Evolutionary conservation across 192 early-diverging fungal genomes (phyloP).

Genomic region (Coemansia sp.): DNA sequence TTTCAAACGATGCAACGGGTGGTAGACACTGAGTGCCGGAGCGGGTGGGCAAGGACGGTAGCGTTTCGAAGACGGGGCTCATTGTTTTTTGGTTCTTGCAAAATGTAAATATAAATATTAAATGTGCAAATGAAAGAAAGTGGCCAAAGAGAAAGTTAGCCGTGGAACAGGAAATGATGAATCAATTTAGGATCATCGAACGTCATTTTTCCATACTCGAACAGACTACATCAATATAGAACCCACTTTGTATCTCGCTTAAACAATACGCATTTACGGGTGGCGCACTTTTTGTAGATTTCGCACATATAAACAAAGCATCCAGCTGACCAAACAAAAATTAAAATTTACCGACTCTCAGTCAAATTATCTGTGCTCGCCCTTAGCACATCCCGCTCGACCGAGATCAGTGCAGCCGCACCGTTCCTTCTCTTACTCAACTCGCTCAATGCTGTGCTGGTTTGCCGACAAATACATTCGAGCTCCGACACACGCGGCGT

Average conservation of each 20-base stretch:
- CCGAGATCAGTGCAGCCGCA: constrained; percentile 45
- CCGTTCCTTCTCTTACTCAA: constrained; percentile 40
- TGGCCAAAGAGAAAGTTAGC: neutral
- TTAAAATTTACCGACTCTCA: neutral
- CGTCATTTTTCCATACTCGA: too few relatives aligned
- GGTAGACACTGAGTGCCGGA: constrained; percentile 35
- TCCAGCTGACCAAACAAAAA: neutral
- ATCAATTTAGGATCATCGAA: too few relatives aligned
- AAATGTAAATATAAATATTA: too few relatives aligned
- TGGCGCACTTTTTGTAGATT: neutral
- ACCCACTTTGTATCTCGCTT: too few relatives aligned
- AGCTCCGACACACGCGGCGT: constrained; percentile 59
- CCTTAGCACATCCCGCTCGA: constrained; percentile 41
- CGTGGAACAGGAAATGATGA: too few relatives aligned
- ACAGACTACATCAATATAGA: too few relatives aligned
- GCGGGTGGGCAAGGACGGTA: constrained; percentile 22
- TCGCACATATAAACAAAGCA: neutral
- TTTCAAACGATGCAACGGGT: constrained; percentile 27
- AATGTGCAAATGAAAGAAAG: neutral
- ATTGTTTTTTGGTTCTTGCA: constrained; percentile 11
- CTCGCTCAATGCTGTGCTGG: constrained; percentile 40
- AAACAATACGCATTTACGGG: too few relatives aligned
- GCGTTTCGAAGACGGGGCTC: constrained; percentile 39
- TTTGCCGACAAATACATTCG: constrained; percentile 53
- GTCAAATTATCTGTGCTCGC: too few relatives aligned